Conservation (phyloP, 352 stramenopile species). For the Phytophthora nicotianae region DNA sequence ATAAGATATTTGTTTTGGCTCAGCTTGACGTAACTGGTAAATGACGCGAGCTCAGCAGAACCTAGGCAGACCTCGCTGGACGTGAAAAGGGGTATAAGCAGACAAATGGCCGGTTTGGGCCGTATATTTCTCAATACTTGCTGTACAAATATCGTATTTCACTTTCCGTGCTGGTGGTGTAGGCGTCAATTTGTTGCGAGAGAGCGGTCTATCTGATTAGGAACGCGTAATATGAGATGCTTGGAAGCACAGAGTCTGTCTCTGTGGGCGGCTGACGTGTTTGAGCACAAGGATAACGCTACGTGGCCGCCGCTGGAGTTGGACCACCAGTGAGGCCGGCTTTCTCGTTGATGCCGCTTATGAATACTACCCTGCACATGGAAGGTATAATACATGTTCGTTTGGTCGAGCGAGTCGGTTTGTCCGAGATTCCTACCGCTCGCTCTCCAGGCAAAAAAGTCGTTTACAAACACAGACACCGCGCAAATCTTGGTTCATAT, state of each 20-base stretch:
- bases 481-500: conserved; percentile 26
- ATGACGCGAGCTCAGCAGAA: not conserved
- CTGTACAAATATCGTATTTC: conserved; percentile 1
- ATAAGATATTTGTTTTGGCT: conserved; percentile 26
- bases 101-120: conserved; percentile 20
- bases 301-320: conserved; percentile 18
- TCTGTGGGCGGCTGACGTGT: conserved; percentile 16
- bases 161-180: conserved; percentile 16
- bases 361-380: not conserved
- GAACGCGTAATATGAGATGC: conserved; percentile 8
- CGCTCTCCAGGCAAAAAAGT: conserved; percentile 18
- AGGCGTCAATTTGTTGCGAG: conserved; percentile 24
- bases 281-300: conserved; percentile 13
- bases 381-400: not conserved
- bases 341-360: conserved; percentile 19
- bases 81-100: not conserved
- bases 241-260: conserved; percentile 25
- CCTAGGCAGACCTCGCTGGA: not conserved
- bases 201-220: conserved; percentile 29
- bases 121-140: conserved; percentile 38
- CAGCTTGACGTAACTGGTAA: not conserved
- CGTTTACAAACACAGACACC: conserved; percentile 3
- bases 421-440: conserved; percentile 32
- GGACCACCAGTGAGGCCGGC: conserved; percentile 12
- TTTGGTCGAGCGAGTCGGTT: conserved; percentile 21